Evolutionary conservation across 2,329 filamentous ascomycete genomes (phyloP).

Genomic region (Fragosphaeria purpurea): DNA sequence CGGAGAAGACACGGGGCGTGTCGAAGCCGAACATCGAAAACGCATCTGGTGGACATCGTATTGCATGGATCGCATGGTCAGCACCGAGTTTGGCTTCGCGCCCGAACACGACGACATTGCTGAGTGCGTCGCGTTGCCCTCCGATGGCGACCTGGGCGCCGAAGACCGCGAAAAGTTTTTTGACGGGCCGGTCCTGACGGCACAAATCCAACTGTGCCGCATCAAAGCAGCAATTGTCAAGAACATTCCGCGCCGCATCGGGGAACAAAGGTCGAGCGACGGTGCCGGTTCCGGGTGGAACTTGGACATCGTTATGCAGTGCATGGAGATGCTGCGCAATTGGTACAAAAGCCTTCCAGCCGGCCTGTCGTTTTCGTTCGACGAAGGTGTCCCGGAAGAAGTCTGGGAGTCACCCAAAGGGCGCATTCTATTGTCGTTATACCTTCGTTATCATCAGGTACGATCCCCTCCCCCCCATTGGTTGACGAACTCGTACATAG

Average conservation of each 20-base stretch:
- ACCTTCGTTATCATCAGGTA: constrained; percentile 12
- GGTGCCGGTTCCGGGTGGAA: background rate
- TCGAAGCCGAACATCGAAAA: constrained; percentile 25
- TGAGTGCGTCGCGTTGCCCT: background rate
- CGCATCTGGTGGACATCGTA: constrained; percentile 34
- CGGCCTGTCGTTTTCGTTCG: constrained; percentile 2
- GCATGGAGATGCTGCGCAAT: constrained; percentile 5
- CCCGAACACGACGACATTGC: background rate
- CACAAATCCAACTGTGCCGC: constrained; percentile 6
- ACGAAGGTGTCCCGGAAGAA: constrained; percentile 3
- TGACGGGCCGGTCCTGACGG: constrained; percentile 4
- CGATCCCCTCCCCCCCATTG: background rate
- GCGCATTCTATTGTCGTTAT: constrained; percentile 4
- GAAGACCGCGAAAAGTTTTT: constrained; percentile 6
- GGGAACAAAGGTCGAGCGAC: background rate
- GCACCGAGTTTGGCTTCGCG: constrained; percentile 5
- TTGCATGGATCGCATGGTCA: constrained; percentile 26
- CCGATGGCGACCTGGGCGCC: background rate
- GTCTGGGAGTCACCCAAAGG: constrained; percentile 3
- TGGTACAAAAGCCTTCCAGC: constrained; percentile 3
- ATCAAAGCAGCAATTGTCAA: constrained; percentile 8
- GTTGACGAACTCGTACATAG: too few relatives aligned
- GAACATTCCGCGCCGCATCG: constrained; percentile 1
- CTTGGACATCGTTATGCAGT: background rate
- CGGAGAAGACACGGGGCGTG: constrained; percentile 10